Evolutionary conservation across 495 filamentous ascomycete genomes (phyloP).

Genomic region (Hyaloscypha variabilis): DNA sequence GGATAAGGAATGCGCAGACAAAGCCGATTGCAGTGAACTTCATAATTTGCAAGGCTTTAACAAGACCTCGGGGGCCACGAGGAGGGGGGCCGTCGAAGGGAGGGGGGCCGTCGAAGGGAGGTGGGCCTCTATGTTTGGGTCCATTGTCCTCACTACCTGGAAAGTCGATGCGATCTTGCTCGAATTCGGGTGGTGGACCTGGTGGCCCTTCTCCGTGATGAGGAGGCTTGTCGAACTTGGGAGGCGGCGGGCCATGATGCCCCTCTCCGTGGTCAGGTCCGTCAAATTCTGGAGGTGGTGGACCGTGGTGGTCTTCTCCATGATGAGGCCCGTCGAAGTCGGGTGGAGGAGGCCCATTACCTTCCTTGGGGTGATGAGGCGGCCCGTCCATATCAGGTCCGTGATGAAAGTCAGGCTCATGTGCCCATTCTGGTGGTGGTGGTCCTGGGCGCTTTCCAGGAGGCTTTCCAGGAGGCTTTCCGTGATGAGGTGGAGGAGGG

Average conservation of each 20-base stretch:
- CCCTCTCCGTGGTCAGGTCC: background rate
- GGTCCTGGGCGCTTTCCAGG: background rate
- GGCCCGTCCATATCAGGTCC: slow-evolving; percentile 11
- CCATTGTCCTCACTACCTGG: background rate
- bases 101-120: slow-evolving; percentile 11
- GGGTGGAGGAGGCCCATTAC: slow-evolving; percentile 5
- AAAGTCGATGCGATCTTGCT: slow-evolving; percentile 8
- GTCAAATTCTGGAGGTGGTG: slow-evolving; percentile 11
- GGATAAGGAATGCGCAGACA: slow-evolving; percentile 38
- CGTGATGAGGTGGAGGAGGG: slow-evolving; percentile 11
- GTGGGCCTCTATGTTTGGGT: slow-evolving; percentile 2
- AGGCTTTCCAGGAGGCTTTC: background rate
- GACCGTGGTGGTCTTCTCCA: background rate
- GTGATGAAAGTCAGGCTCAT: slow-evolving; percentile 5
- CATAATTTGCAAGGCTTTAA: slow-evolving; percentile 15
- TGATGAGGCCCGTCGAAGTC: slow-evolving; percentile 9
- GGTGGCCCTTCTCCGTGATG: background rate
- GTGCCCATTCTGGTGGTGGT: slow-evolving; percentile 1
- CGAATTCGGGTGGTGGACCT: slow-evolving; percentile 1
- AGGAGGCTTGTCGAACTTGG: slow-evolving; percentile 7
- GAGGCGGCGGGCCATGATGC: background rate
- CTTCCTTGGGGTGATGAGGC: background rate
- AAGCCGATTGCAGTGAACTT: slow-evolving; percentile 31
- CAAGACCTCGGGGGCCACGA: slow-evolving; percentile 9
- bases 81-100: slow-evolving; percentile 11